Conservation (phyloP, 768 basidiomycete species). For the Pleurotus giganteus region DNA sequence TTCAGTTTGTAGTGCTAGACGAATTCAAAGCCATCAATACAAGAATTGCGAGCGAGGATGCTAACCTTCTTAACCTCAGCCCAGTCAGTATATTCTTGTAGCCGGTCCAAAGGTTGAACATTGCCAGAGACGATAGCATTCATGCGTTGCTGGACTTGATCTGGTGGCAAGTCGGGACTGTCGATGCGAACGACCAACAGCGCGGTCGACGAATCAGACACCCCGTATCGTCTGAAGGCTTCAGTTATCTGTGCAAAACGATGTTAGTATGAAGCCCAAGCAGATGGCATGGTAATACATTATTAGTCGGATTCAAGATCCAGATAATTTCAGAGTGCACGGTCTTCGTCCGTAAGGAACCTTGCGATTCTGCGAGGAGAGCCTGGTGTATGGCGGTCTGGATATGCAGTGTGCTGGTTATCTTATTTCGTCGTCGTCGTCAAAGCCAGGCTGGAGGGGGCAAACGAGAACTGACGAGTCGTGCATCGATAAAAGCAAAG, state of each 20-base stretch:
- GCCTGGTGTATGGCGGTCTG: conserved; percentile 85
- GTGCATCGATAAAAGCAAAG: conserved; percentile 88
- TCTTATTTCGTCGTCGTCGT: conserved; percentile 39
- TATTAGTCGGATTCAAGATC: conserved; percentile 82
- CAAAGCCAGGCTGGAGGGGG: conserved; percentile 9
- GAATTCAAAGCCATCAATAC: not conserved
- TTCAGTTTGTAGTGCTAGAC: conserved; percentile 70
- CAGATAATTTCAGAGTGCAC: conserved; percentile 92
- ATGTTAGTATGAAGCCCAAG: not conserved
- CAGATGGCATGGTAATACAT: conserved; percentile 39
- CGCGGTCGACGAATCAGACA: conserved; percentile 61
- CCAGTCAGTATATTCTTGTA: conserved; percentile 66
- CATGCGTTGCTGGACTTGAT: conserved; percentile 54
- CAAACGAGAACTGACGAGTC: conserved; percentile 54
- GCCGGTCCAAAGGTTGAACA: conserved; percentile 42
- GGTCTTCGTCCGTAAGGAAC: conserved; percentile 73
- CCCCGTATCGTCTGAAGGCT: conserved; percentile 81
- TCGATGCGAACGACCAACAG: conserved; percentile 74
- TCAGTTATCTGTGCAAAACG: conserved; percentile 69
- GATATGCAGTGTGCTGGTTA: conserved; percentile 78
- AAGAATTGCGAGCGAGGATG: not conserved
- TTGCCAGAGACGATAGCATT: conserved; percentile 56
- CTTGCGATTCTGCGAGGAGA: conserved; percentile 62
- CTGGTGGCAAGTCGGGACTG: conserved; percentile 28
- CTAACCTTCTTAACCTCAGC: conserved; percentile 66